Percentiles rank a stretch among this genome's conserved stretches.
These are phyloP conservation scores for Kokia cookei DNA, from an alignment of 441 rosid genomes.

Conservation along the genomic window DNA sequence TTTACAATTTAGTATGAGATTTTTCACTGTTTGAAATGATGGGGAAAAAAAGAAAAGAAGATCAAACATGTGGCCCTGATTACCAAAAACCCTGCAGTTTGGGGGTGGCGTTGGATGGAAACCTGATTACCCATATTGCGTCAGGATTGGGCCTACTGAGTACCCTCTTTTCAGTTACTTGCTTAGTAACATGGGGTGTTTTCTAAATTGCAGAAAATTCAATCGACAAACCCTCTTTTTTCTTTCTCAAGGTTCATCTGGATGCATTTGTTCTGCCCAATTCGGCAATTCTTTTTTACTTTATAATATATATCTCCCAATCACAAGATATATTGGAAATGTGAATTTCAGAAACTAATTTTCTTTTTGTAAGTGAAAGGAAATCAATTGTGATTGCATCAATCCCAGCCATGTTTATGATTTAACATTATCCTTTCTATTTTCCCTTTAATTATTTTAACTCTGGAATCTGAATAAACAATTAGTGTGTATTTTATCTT, in stretches of 20 bases:
- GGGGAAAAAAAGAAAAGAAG: background rate
- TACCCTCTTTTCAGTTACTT: constrained; percentile 15
- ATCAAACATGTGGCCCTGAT: background rate
- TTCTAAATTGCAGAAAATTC: background rate
- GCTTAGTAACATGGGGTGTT: constrained; percentile 30
- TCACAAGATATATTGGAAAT: background rate
- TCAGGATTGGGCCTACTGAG: constrained; percentile 8
- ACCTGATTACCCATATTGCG: background rate
- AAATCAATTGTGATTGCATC: background rate
- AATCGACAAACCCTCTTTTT: background rate
- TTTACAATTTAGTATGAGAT: background rate
- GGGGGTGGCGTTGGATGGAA: background rate
- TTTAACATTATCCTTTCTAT: background rate
- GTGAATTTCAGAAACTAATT: background rate
- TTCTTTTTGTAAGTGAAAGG: background rate
- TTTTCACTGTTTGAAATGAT: constrained; percentile 7
- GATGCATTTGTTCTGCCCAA: constrained; percentile 7
- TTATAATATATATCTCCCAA: background rate
- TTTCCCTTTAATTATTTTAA: too few relatives aligned
- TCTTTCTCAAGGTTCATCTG: constrained; percentile 6
- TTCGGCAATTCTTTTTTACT: background rate
- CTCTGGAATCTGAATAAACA: too few relatives aligned
- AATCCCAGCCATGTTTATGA: background rate
- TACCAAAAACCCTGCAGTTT: background rate
- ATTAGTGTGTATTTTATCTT: too few relatives aligned